Percentiles rank a stretch among this genome's conserved stretches.
phyloP scores from a whole-genome alignment of 176 grass and related monocot genomes.

The Eragrostis nindensis region DNA sequence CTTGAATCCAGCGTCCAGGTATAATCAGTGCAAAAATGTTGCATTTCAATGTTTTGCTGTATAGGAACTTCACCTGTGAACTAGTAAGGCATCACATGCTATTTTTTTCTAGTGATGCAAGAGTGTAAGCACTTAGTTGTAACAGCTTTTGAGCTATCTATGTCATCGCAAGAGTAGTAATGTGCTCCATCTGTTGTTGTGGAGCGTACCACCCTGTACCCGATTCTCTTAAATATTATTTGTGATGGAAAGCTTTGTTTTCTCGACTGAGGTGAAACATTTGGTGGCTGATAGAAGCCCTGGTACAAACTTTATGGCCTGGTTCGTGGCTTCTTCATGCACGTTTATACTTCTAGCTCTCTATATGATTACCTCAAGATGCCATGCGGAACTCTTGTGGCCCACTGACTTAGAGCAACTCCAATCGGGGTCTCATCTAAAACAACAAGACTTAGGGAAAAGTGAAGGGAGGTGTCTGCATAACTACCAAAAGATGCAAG shows the following conservation, averaged over 20 bases:
- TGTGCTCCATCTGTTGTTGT: background rate
- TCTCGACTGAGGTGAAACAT: background rate
- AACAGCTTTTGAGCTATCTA: background rate
- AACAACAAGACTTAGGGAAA: background rate
- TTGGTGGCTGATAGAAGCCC: background rate
- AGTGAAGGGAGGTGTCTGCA: too few species aligned
- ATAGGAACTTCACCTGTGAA: slow-evolving; percentile 36
- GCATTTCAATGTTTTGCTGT: slow-evolving; percentile 26
- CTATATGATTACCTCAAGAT: too few species aligned
- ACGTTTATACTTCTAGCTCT: background rate
- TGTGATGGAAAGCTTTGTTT: background rate
- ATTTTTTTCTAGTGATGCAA: slow-evolving; percentile 21
- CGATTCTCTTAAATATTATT: background rate
- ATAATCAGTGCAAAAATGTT: background rate
- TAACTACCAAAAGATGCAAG: too few species aligned
- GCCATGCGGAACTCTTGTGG: too few species aligned
- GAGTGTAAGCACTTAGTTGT: slow-evolving; percentile 4
- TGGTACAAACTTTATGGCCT: background rate
- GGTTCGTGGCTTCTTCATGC: background rate
- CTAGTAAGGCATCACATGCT: slow-evolving; percentile 33
- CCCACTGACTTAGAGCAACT: too few species aligned
- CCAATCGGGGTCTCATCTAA: too few species aligned
- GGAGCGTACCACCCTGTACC: background rate
- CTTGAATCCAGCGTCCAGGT: slow-evolving; percentile 43
- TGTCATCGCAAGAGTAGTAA: background rate